A percentile compares a stretch with the other conserved stretches of the same genome.
These are phyloP conservation scores for Aspergillus piperis DNA, from an alignment of 2,329 filamentous ascomycete species.

Conservation along the genomic window DNA sequence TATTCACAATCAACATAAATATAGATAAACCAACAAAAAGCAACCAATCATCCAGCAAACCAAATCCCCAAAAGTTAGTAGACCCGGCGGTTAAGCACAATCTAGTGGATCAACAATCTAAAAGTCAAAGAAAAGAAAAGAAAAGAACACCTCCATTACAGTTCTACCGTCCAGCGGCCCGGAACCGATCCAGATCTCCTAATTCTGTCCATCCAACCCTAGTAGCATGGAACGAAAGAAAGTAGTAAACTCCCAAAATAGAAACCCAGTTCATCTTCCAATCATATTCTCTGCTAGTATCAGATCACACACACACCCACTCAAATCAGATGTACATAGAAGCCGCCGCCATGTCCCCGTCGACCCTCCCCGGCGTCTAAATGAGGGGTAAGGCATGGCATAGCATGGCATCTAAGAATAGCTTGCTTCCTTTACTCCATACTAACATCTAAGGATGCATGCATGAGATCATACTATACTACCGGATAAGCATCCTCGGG, in stretches of 20 bases:
- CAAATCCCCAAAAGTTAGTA: no score
- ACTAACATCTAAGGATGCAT: neutral
- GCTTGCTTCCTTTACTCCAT: neutral
- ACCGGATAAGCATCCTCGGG: neutral
- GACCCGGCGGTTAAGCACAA: no score
- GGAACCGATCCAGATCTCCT: neutral
- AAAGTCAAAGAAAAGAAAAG: no score
- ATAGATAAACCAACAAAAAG: no score
- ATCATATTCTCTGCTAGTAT: neutral
- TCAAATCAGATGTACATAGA: neutral
- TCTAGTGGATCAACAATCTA: no score
- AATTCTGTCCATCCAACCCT: no score
- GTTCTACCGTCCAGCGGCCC: no score
- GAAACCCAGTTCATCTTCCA: neutral
- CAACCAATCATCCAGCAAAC: no score
- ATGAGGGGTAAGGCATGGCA: neutral
- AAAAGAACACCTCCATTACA: no score
- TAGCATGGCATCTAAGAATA: neutral
- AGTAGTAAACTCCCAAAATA: neutral
- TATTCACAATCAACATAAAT: no score
- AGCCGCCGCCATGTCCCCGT: neutral
- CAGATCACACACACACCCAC: neutral
- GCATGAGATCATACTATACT: neutral
- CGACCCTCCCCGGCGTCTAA: constrained; percentile 1
- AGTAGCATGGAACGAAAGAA: no score